Base-by-base conservation (phyloP, 768 basidiomycete genomes). In the Podaxis sp. region DNA sequence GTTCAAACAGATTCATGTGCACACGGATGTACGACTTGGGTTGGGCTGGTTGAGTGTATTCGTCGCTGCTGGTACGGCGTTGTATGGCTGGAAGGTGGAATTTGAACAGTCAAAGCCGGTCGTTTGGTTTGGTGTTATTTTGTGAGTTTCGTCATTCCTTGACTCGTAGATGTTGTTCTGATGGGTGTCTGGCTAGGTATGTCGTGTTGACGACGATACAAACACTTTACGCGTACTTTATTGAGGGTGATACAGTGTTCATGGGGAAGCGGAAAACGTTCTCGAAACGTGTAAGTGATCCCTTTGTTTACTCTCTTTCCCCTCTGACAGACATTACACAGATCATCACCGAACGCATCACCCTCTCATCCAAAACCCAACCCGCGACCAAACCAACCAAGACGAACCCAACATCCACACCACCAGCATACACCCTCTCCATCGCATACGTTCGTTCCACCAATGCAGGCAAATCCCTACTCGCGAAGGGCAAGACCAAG, bases 301-400 rank as follows among this genome's bases (percentile, higher is more conserved):
- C 25, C 21, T 27, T 48, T 21, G n/a, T 23, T 46, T 46, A 5
- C 57, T 42, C n/a, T 14, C 37, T n/a, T n/a, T n/a, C n/a, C n/a
- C n/a, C n/a, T n/a, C n/a, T 9, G 6, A 6, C 37, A 3, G 6
- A 6, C 37, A 50, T 37, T 11, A 18, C 25, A 5, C 71, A 95
- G 89, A 96, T 97, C 69, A 88, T 95, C 50, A 93, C 92, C 2
- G 95, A 98, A 70, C 86, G 89, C 64, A 84, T 98, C 74, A 90
- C 87, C 28, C 80, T 95, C 59, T 81, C 84, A 21, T 89, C 93
- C 3, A 79, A 78, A 32, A 90, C 91, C 3, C 66, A 77, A 14
- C 87, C 91, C 35, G 79, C 80, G 25, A 76, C 76, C 18, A 77
- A 77, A 23, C 62, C 74, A 40, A 50, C 69, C 27, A 61, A 66